Evolutionary conservation across 2,329 filamentous ascomycete species (phyloP), one percentile per base, ranked within the genome.

Genomic region (Aspergillus intermedius): DNA sequence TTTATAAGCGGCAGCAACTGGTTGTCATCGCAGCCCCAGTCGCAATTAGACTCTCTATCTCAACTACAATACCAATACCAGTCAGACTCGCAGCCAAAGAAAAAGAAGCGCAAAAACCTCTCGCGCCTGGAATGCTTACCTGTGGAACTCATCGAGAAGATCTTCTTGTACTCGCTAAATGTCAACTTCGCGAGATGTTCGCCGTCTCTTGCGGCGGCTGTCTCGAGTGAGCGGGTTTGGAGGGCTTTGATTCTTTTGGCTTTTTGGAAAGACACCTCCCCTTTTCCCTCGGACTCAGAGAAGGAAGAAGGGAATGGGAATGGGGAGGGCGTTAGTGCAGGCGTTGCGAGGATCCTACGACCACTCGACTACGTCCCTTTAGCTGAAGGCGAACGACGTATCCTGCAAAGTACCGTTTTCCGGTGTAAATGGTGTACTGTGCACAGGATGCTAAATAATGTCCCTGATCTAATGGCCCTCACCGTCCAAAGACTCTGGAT

Each of bases 101-200:
- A 35, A 17, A 52, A 46, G 28, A 34, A 43, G 12, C 49, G 47
- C 28, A 56, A 44, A 22, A 44, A 42, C 10, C 50, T 66, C 3
- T 69, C 69, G 3, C 48, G 51, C 8, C 60, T 80, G 10, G 76
- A 80, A 55, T 49, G 54, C 4, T 64, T 80, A 0, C 77, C 77
- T 0, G 59, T 68, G 3, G 77, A 80, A 57, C 58, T 80, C 10
- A 65, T 79, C n/a, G 73, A 79, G 54, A 65, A 69, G 37, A 77
- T 80, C 42, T 79, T 79, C 51, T 62, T 76, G n/a, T 59, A 69
- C 23, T 70, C 72, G 5, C 56, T 73, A 21, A 76, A 78, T 52
- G 53, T 74, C 28, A 71, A 74, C 34, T 57, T 77, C 1, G 65
- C 73, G 2, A 63, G 62, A 13, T 65, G 68, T 4, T 79, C 77